These are phyloP conservation scores for Helianthus tuberosus DNA, from an alignment of 129 eudicot species.

Conservation along the genomic window DNA sequence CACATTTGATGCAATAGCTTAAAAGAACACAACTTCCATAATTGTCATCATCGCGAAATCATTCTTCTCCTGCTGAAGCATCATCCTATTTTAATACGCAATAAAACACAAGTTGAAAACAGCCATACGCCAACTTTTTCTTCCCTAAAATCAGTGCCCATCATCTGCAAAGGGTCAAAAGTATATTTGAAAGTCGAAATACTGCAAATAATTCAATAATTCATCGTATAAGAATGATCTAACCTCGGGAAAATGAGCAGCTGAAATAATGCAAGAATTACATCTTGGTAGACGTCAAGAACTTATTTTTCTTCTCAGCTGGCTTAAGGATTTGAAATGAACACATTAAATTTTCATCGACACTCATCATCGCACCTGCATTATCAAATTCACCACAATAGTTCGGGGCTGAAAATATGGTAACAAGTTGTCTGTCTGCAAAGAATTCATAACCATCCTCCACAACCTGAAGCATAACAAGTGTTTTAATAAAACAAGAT, in stretches of 20 bases:
- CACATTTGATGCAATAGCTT: constrained; percentile 1
- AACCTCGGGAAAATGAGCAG: constrained; percentile 36
- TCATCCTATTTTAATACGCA: not conserved
- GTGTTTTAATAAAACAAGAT: constrained; percentile 11
- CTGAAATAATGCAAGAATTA: constrained; percentile 29
- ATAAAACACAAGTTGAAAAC: not conserved
- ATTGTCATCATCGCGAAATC: not conserved
- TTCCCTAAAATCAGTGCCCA: not conserved
- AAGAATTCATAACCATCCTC: constrained; percentile 93
- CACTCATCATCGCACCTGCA: constrained; percentile 92
- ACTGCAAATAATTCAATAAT: not conserved
- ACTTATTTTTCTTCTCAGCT: constrained; percentile 81
- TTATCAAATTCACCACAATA: constrained; percentile 94
- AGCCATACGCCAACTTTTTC: not conserved
- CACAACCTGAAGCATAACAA: constrained; percentile 58
- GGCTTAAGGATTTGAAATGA: constrained; percentile 91
- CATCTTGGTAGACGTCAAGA: constrained; percentile 72
- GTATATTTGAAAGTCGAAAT: not conserved
- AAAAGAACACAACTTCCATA: constrained; percentile 4
- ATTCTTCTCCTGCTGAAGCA: constrained; percentile 3
- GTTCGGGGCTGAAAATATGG: constrained; percentile 84
- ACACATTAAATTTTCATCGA: constrained; percentile 82
- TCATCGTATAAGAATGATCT: not conserved
- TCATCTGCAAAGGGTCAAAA: constrained; percentile 4
- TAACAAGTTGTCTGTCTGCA: constrained; percentile 88